Conservation (phyloP, 2,329 filamentous ascomycete species). For the Macrophomina tecta region DNA sequence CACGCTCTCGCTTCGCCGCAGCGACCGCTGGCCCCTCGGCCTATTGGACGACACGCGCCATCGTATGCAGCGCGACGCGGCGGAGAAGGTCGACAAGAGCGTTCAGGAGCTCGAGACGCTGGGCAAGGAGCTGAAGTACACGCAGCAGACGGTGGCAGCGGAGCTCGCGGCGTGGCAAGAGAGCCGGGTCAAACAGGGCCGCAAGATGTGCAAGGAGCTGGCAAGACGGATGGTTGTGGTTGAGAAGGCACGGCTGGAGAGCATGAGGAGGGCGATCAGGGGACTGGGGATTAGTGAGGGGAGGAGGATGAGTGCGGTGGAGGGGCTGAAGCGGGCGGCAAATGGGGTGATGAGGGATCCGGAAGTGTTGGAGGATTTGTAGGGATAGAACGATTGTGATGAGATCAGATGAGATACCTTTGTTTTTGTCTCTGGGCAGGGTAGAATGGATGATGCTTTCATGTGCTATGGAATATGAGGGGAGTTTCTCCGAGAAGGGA, state of each 20-base stretch:
- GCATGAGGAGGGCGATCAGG: slow-evolving; percentile 79
- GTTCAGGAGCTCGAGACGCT: slow-evolving; percentile 74
- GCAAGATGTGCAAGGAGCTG: slow-evolving; percentile 75
- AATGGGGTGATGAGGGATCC: neutral
- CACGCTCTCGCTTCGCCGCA: slow-evolving; percentile 74
- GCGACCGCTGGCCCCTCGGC: slow-evolving; percentile 79
- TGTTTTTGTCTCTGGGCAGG: neutral
- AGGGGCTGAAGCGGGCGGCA: slow-evolving; percentile 10
- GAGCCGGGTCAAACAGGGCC: slow-evolving; percentile 78
- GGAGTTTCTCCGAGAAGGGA: neutral
- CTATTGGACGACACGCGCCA: slow-evolving; percentile 87
- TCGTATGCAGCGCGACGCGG: slow-evolving; percentile 81
- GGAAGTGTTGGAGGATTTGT: slow-evolving; percentile 21
- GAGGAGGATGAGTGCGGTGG: slow-evolving; percentile 2
- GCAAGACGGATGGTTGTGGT: slow-evolving; percentile 78
- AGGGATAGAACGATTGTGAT: slow-evolving; percentile 7
- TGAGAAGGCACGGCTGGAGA: slow-evolving; percentile 79
- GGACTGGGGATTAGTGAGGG: slow-evolving; percentile 45
- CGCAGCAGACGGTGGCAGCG: slow-evolving; percentile 88
- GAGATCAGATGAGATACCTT: slow-evolving; percentile 23
- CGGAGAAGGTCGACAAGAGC: slow-evolving; percentile 75
- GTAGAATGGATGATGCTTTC: slow-evolving; percentile 11
- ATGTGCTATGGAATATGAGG: neutral
- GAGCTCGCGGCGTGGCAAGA: slow-evolving; percentile 96
- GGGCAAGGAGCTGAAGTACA: slow-evolving; percentile 85